Conservation (phyloP, 176 grass and related monocot genomes). For the Themeda triandra region DNA sequence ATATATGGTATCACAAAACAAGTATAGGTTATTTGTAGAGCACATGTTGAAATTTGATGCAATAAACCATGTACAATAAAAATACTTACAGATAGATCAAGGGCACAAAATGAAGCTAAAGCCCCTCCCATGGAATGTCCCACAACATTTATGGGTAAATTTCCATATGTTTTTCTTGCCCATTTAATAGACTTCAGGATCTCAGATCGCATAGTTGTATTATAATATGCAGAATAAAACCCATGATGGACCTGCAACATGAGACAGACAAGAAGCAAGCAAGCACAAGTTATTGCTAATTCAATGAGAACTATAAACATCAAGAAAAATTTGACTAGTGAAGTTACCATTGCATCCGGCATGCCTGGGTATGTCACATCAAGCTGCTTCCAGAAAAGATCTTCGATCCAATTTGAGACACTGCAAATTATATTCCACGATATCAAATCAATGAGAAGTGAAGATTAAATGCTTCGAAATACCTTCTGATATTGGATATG, state of each 20-base stretch:
- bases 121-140: constrained; percentile 96
- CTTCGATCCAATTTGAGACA: constrained; percentile 82
- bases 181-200: constrained; percentile 62
- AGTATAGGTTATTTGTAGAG: not conserved
- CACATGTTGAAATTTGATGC: not conserved
- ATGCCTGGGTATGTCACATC: constrained; percentile 94
- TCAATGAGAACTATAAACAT: constrained; percentile 3
- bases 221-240: constrained; percentile 86
- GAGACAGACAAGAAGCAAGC: constrained; percentile 7
- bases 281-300: constrained; percentile 21
- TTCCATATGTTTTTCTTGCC: constrained; percentile 56
- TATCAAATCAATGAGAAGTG: not conserved
- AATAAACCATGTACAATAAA: not conserved
- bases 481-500: not conserved
- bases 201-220: constrained; percentile 58
- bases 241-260: constrained; percentile 76
- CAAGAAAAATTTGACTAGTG: not conserved
- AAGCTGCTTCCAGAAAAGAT: constrained; percentile 96
- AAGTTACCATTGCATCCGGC: constrained; percentile 77
- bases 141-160: constrained; percentile 62
- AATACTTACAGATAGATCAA: constrained; percentile 78
- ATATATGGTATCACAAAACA: not conserved
- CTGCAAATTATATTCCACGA: constrained; percentile 39
- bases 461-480: not conserved
- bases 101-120: constrained; percentile 88